phyloP scores from a whole-genome alignment of 2,329 filamentous ascomycete species.

The Venturia carpophila region DNA sequence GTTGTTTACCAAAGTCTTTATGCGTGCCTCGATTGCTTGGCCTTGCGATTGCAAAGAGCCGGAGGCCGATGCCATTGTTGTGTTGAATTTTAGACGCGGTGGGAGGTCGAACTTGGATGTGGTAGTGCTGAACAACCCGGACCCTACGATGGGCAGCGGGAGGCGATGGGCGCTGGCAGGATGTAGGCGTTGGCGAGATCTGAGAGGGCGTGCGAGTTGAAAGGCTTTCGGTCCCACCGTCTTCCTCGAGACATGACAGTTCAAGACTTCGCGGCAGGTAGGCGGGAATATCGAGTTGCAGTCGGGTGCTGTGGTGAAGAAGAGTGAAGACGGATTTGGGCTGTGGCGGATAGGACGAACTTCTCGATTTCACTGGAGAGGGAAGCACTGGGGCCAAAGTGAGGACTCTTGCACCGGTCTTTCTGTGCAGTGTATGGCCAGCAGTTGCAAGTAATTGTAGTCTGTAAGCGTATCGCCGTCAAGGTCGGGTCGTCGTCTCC shows the following conservation, averaged over 20 bases:
- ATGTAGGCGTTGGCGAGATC: background rate
- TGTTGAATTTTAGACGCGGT: conserved; percentile 15
- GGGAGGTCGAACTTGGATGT: background rate
- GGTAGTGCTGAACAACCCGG: background rate
- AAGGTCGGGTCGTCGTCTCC: background rate
- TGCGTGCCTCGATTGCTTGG: conserved; percentile 29
- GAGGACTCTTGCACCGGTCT: background rate
- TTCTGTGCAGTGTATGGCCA: background rate
- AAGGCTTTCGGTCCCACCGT: background rate
- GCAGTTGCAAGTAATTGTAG: background rate
- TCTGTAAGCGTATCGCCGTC: background rate
- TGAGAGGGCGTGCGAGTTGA: background rate
- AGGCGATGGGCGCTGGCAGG: background rate
- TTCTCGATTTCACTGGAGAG: background rate
- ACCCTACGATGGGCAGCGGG: background rate
- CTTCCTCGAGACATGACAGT: conserved; percentile 2
- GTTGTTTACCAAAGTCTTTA: conserved; percentile 51
- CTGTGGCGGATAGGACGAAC: background rate
- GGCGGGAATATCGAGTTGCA: background rate
- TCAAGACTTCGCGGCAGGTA: background rate
- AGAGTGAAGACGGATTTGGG: background rate
- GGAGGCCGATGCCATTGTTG: conserved; percentile 32
- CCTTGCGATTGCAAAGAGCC: conserved; percentile 35
- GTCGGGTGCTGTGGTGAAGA: background rate
- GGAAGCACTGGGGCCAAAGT: background rate